Base-by-base conservation (phyloP, 495 filamentous ascomycete species). In the Trichoderma virens region DNA sequence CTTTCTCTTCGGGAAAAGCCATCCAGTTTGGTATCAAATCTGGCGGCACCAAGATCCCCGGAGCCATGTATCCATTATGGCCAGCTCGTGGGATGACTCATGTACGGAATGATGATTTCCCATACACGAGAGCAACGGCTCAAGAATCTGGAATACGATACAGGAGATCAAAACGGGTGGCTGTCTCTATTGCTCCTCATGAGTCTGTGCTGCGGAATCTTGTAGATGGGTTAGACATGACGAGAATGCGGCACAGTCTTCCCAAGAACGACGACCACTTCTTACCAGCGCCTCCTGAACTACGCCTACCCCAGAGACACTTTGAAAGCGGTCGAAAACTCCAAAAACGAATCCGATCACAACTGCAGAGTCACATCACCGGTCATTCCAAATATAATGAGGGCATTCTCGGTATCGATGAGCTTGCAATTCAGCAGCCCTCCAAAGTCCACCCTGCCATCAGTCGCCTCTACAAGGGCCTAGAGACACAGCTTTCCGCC, bases 11-110 rank as follows among this genome's bases (percentile, higher is more conserved):
- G 61, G 79, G 67, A 69, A 65, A 67, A 23, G 31, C 23, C 2
- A 45, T 62, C 51, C 62, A 54, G 28, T 64, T 64, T 20, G 62
- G 62, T 7, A 25, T 45, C 2, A 64, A 65, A 47, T 28, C 63
- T 6, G 38, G 65, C 6, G 74, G 69, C 0, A 45, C 82, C 1
- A 89, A 84, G 67, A 79, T 84, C 59, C 82, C 87, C 0, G 88
- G 88, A 9, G 78, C 84, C 31, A 68, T 82, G 41, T 75, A 86
- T 34, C 80, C 88, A 16, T 76, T 86, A 47, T 94, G 90, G 90
- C 90, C 90, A 32, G 85, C 85, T 61, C 77, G 75, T 69, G 88
- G 78, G 27, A 81, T 88, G 67, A 69, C 79, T 6, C 89, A 93
- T 70, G 70, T 89, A 30, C 80, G 83, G 20, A 82, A 76, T 8